Percentiles rank a stretch among this genome's conserved stretches.
These are phyloP conservation scores for Phytophthora sansomeana DNA, from an alignment of 352 stramenopile genomes.

Conservation along the genomic window DNA sequence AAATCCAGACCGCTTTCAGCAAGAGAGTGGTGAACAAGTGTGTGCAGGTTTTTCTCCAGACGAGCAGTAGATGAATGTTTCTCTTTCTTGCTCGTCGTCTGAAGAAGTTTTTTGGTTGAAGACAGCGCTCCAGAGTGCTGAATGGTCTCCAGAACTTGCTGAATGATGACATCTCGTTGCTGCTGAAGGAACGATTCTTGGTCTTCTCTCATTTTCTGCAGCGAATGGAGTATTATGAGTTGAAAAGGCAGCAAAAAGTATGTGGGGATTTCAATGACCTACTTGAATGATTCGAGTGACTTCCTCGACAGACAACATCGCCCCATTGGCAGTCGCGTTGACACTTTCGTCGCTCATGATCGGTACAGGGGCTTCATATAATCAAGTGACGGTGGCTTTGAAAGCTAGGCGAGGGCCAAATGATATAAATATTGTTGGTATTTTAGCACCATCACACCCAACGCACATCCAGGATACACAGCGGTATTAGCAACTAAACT, in stretches of 20 bases:
- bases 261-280: neutral
- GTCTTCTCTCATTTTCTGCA: constrained; percentile 44
- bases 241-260: neutral
- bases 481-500: too few relatives aligned
- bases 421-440: too few relatives aligned
- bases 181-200: constrained; percentile 60
- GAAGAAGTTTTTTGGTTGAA: neutral
- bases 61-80: constrained; percentile 16
- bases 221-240: neutral
- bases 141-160: constrained; percentile 68
- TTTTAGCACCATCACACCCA: too few relatives aligned
- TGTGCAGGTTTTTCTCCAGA: constrained; percentile 64
- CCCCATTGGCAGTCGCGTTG: constrained; percentile 3
- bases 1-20: constrained; percentile 67
- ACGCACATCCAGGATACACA: too few relatives aligned
- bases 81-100: constrained; percentile 12
- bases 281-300: constrained; percentile 39
- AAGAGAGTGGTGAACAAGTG: constrained; percentile 64
- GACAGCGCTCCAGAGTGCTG: constrained; percentile 34
- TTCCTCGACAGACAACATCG: constrained; percentile 26
- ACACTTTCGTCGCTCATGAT: constrained; percentile 6
- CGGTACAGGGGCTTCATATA: neutral
- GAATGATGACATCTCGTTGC: constrained; percentile 66
- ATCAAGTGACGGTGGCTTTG: neutral
- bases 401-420: too few relatives aligned